Base-by-base conservation (phyloP, 2,329 filamentous ascomycete species). In the Colletotrichum viniferum region DNA sequence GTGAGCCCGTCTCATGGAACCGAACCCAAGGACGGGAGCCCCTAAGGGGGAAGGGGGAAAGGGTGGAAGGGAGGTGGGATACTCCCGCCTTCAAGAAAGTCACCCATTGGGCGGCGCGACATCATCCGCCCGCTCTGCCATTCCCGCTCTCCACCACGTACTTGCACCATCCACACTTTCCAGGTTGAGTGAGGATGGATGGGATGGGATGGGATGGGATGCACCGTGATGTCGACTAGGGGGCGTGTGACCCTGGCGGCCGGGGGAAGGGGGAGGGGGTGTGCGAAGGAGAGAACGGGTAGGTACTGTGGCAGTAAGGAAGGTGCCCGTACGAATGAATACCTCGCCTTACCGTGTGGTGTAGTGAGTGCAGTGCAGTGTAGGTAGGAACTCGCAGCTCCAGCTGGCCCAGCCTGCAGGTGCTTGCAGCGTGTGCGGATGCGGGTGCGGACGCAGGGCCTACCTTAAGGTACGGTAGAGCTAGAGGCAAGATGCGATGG, bases 71-170 rank as follows among this genome's bases (percentile, higher is more conserved):
- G 60, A 65, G 58, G 67, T 36, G 64, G 67, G 71, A 71, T 71
- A 38, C 60, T 74, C 71, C 71, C 71, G 60, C 60, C 67, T 52
- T 21, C 60, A 38, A 62, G 43, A 66, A 74, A 65, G 43, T 61
- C 71, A 60, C 67, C 71, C 48, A 71, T 73, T 77, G 71, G 71
- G 62, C 74, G 67, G 67, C 67, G 56, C 76, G 74, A 71, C 67
- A 74, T 71, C 63, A 71, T 76, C 76, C 63, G 70, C 63, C 74
- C 74, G 76, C 70, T 67, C 48, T 77, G 69, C 63, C 74, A 76
- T 76, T 70, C 74, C 66, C 74, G 71, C 70, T 34, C 58, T 70
- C 63, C 38, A 48, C 38, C 38, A 48, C 9, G 71, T 65, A 73
- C 60, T 61, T 69, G 32, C 60, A 26, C 26, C 74, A 66, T 65